Evolutionary conservation across 208 protist genomes (phyloP), one percentile per base, ranked within the genome.

Genomic region (Borovskyia barvae): DNA sequence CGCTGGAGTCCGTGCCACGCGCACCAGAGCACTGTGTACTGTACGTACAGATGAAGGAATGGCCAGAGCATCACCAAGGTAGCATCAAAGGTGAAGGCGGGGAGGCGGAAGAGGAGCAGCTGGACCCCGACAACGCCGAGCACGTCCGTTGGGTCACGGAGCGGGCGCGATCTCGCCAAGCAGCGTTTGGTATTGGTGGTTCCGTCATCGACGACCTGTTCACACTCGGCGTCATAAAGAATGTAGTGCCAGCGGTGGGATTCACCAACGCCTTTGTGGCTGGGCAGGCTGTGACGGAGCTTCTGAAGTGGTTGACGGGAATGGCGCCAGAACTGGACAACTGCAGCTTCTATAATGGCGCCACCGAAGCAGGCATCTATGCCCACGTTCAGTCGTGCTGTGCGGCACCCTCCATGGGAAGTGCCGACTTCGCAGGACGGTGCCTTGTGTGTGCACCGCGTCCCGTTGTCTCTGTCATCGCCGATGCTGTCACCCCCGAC

Each of bases 171-270:
- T 66, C 80, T 20, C 79, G 97, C n/a, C 97, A 97, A 24, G 46
- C 77, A 22, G 39, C 78, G 36, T 98, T 92, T 70, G 78, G 83
- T 57, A 98, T 99, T 57, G 50, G 43, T 19, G 98, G 97, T 15
- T 37, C 79, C 8, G 20, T 85, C 93, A 98, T 97, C 30, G 71
- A 87, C 33, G 87, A 87, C 11, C 43, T 67, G 14, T 93, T 98
- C 29, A 92, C 92, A 9, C 75, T 94, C 53, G 96, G 97, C 43
- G 97, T 99, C 0, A 76, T 98, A 8, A 99, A 99, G 66, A 98
- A 99, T 56, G 98, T 99, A 51, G 98, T 99, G 59, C 98, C 98
- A 2, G 97, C 98, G 0, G 98, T 99, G 26, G 96, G 97, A 29
- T 98, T 97, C 36, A 99, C 98, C 25, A 99, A 99, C 70, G 96